Evolutionary conservation across 371 early-diverging fungal species (phyloP).

Genomic region (Basidiobolus meristosporus): DNA sequence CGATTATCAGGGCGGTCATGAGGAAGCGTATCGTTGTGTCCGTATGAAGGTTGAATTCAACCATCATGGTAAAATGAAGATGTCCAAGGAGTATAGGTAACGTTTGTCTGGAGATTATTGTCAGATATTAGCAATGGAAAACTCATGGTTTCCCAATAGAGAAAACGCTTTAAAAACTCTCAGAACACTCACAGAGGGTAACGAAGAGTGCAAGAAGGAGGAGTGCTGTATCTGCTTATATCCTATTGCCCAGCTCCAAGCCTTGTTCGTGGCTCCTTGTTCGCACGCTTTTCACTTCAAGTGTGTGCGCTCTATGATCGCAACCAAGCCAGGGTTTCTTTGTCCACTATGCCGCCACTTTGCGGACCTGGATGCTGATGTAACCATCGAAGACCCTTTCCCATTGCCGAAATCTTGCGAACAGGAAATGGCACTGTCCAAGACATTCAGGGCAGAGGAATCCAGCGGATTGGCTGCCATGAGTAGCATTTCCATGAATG

Average conservation of each 20-base stretch:
- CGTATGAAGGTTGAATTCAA: conserved; percentile 3
- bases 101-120: not conserved
- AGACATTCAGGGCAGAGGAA: too few relatives aligned
- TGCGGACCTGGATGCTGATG: conserved; percentile 68
- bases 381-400: conserved; percentile 4
- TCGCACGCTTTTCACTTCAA: conserved; percentile 91
- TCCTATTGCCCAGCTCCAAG: conserved; percentile 75
- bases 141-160: not conserved
- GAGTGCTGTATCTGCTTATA: conserved; percentile 94
- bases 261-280: conserved; percentile 86
- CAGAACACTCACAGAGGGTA: conserved; percentile 7
- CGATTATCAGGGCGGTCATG: conserved; percentile 82
- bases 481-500: too few relatives aligned
- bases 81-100: not conserved
- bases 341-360: conserved; percentile 89
- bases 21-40: not conserved
- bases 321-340: conserved; percentile 55
- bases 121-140: not conserved
- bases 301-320: conserved; percentile 65
- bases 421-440: too few relatives aligned
- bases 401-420: too few relatives aligned
- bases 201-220: conserved; percentile 11
- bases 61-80: conserved; percentile 6
- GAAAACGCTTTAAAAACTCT: conserved; percentile 10
- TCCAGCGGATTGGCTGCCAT: too few relatives aligned